Evolutionary conservation across 2,329 filamentous ascomycete genomes (phyloP), one percentile per base, ranked within the genome.

Genomic region (Sphaerulina musiva): DNA sequence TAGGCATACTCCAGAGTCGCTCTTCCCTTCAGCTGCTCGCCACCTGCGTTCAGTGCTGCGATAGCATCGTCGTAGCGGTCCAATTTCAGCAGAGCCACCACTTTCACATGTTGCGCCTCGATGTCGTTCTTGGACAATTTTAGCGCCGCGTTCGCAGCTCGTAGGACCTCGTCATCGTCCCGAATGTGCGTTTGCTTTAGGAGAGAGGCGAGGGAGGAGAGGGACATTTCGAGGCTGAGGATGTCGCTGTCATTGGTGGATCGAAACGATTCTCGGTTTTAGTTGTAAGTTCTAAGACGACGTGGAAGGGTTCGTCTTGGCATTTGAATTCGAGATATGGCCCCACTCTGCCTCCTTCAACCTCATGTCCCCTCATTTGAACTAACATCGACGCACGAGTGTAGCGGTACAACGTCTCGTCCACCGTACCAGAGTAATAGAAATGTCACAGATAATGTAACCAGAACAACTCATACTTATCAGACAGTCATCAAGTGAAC

Each of bases 1-100:
- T 95, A 95, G 2, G 86, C 81, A 68, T 84, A 84, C 70, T 91
- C 88, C 42, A 91, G 76, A 12, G 73, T 66, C 61, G 84, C 87
- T 54, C 73, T 72, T 39, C 79, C 74, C 66, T 84, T 80, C 54
- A 91, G 72, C 59, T 73, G 75, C 54, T 80, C 75, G 46, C 83
- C 82, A 14, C 77, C 82, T 36, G 83, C 80, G 56, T 83, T 80
- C 55, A 92, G 79, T 52, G 82, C 79, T 55, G 82, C 81, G 46
- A 89, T 74, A 44, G 86, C 87, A 69, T 93, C 88, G 54, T 87
- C 81, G 70, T 86, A 93, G 55, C 87, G 85, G 71, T 93, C 89
- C 62, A 93, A 81, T 69, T 90, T 89, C 59, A 93, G 77, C 17
- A 93, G 78, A 20, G 88, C 87, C 43, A 92, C 80, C 11, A 86